phyloP scores from a whole-genome alignment of 495 filamentous ascomycete genomes.

The Platismatia glauca region DNA sequence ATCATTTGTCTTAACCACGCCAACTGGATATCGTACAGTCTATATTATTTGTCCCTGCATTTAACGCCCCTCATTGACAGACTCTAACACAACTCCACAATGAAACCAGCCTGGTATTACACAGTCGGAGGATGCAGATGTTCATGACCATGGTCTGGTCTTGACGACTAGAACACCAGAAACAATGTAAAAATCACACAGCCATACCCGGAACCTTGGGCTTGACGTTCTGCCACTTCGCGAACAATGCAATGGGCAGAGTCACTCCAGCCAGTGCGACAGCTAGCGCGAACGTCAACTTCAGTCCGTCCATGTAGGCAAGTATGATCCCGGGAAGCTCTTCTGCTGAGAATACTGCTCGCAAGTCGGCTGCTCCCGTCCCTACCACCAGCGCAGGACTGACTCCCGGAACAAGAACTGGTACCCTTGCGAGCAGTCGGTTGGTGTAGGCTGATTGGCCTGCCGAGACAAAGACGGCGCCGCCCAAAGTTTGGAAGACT shows the following conservation, averaged over 20 bases:
- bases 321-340: slow-evolving; percentile 42
- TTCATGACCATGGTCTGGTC: too few species aligned
- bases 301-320: slow-evolving; percentile 52
- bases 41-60: too few species aligned
- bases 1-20: too few species aligned
- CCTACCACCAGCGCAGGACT: slow-evolving; percentile 33
- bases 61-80: too few species aligned
- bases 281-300: slow-evolving; percentile 29
- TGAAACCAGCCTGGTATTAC: too few species aligned
- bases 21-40: too few species aligned
- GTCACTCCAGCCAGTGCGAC: slow-evolving; percentile 22
- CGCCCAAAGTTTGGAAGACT: slow-evolving; percentile 40
- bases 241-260: slow-evolving; percentile 11
- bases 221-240: slow-evolving; percentile 14
- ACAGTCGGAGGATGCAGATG: too few species aligned
- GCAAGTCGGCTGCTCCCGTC: slow-evolving; percentile 46
- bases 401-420: slow-evolving; percentile 33
- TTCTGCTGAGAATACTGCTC: slow-evolving; percentile 34
- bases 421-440: slow-evolving; percentile 30
- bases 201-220: slow-evolving; percentile 3
- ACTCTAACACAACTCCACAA: too few species aligned
- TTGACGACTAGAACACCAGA: too few species aligned
- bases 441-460: slow-evolving; percentile 43
- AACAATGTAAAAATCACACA: background rate
- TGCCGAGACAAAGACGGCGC: slow-evolving; percentile 38